A percentile compares a stretch with the other conserved stretches of the same genome.
Evolutionary conservation across 352 stramenopile species (phyloP).

Genomic region (Pythium sukuiense): DNA sequence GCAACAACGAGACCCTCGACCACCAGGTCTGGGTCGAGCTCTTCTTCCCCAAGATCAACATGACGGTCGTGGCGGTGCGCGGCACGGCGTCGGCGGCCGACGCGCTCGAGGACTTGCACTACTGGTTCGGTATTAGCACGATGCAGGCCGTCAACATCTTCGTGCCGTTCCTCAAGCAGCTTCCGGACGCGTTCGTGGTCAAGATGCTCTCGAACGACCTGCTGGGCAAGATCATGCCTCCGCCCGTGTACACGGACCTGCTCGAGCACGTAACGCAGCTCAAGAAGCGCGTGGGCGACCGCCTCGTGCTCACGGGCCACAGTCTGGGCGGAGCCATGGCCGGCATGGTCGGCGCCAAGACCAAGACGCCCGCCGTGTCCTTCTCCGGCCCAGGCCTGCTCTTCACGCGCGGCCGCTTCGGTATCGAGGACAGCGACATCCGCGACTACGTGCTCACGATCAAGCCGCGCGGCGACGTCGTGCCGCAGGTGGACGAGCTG

Average conservation of each 20-base stretch:
- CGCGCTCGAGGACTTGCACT: constrained; percentile 85
- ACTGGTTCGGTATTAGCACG: constrained; percentile 85
- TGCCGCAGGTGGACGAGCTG: constrained; percentile 80
- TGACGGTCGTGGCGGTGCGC: constrained; percentile 82
- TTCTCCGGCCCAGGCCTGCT: constrained; percentile 81
- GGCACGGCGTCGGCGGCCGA: constrained; percentile 82
- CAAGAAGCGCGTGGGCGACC: constrained; percentile 65
- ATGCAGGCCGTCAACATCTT: constrained; percentile 88
- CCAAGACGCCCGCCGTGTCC: constrained; percentile 73
- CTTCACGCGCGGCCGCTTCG: constrained; percentile 79
- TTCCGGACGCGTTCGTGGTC: constrained; percentile 76
- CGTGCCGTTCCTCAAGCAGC: constrained; percentile 83
- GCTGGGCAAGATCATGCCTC: constrained; percentile 66
- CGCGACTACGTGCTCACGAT: constrained; percentile 87
- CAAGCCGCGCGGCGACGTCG: constrained; percentile 76
- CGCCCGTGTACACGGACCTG: constrained; percentile 75
- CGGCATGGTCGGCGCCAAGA: constrained; percentile 83
- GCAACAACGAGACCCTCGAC: constrained; percentile 60
- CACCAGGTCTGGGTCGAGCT: constrained; percentile 87
- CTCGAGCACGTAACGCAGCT: constrained; percentile 59
- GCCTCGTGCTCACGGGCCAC: constrained; percentile 82
- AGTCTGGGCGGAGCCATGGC: constrained; percentile 84
- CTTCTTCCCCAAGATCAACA: constrained; percentile 81
- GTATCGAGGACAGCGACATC: constrained; percentile 64
- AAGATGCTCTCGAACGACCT: constrained; percentile 82